These are phyloP conservation scores for Naganishia antarctica DNA, from an alignment of 768 basidiomycete species.

Conservation along the genomic window DNA sequence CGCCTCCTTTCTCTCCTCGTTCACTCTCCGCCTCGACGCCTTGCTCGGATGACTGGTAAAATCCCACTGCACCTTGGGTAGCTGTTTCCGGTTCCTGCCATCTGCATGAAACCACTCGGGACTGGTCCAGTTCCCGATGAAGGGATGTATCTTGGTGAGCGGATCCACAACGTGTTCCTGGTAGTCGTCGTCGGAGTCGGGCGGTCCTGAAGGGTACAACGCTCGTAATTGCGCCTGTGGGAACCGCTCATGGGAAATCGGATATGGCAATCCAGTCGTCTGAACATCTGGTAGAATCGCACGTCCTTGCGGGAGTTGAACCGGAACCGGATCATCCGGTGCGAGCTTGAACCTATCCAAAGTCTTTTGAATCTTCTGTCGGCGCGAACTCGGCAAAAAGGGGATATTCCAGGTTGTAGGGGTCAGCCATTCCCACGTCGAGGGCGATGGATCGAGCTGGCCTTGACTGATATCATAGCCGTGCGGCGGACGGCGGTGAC, in stretches of 20 bases:
- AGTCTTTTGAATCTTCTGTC: background rate
- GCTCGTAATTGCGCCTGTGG: constrained; percentile 3
- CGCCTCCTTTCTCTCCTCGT: constrained; percentile 42
- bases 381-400: background rate
- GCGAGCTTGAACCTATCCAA: constrained; percentile 12
- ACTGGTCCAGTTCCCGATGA: constrained; percentile 23
- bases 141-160: constrained; percentile 10
- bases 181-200: background rate
- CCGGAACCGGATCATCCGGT: constrained; percentile 21
- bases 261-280: background rate
- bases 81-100: constrained; percentile 31
- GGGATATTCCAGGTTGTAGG: background rate
- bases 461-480: too few relatives aligned
- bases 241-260: constrained; percentile 3
- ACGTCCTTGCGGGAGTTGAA: constrained; percentile 9
- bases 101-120: constrained; percentile 27
- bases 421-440: background rate
- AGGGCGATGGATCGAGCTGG: too few relatives aligned
- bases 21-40: constrained; percentile 30
- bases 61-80: constrained; percentile 36
- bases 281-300: constrained; percentile 20
- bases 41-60: too few relatives aligned
- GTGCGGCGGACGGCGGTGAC: too few relatives aligned
- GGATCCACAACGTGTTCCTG: background rate
- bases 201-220: constrained; percentile 19